Base-by-base conservation (phyloP, 352 stramenopile genomes). In the Thraustochytrium sp. region DNA sequence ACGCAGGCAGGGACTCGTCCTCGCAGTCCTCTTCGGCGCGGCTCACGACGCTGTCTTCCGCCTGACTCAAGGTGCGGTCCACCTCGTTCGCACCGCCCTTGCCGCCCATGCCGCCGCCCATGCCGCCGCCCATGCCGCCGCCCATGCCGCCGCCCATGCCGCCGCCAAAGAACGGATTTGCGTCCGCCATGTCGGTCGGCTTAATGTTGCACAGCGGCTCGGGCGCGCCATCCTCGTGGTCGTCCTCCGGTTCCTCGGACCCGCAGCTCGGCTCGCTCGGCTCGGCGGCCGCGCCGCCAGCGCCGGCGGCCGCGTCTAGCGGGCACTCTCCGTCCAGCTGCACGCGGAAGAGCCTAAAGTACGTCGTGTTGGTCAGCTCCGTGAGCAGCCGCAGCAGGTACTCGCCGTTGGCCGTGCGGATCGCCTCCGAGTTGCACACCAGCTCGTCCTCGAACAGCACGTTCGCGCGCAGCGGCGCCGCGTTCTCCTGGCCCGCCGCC, bases 261-360 rank as follows among this genome's bases (percentile, higher is more conserved):
- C 53, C 75, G 34, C 49, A 40, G 34, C 42, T 44, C 23, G 77
- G 49, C 31, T 61, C 64, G 31, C 76, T 40, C 0, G 63, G 59
- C 37, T 85, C 56, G 11, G 85, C 65, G 11, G 34, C 31, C 37
- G 18, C 9, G n/a, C n/a, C n/a, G n/a, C n/a, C n/a, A n/a, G n/a
- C n/a, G n/a, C n/a, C n/a, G 16, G 42, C 3, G 26, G 1, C 68
- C 23, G 77, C 36, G 38, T 84, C 48, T 0, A 85, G 65, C 2
- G 77, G 77, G 34, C 77, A 85, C n/a, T 49, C 31, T 0, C 62
- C 42, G 51, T 85, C 61, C 21, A 84, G 62, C 37, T 82, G 62
- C 16, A 85, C 77, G 16, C 53, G 29, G 13, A 84, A 85, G n/a
- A 85, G 49, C 36, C 77, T 82, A 85, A 85, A 85, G 48, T 59